Base-by-base conservation (phyloP, 345 rosid species). In the Brassica carinata region DNA sequence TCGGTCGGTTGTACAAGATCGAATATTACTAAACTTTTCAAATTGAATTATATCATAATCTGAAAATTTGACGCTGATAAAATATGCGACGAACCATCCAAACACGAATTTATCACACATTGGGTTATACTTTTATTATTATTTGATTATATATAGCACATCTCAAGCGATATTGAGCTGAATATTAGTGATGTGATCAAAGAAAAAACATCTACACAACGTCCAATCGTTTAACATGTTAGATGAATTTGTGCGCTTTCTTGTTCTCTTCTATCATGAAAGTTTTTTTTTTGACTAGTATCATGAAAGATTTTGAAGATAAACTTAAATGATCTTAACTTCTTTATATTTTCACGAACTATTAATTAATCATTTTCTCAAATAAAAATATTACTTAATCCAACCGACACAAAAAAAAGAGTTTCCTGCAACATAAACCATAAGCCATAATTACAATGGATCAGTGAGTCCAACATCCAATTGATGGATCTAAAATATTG, bases 1-100 rank as follows among this genome's bases (percentile, higher is more conserved):
- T 69, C 34, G 66, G 13, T 62, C 40, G 5, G 17, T 71, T 33
- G 19, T 63, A 31, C 27, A 48, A n/a, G 9, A 33, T 71, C 43
- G 11, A 63, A 51, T 43, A 45, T 59, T 62, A 18, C 19, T 27
- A 72, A 40, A 4, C 14, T 38, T 67, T 29, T 15, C 15, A 38
- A n/a, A 31, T 64, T 64, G 43, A n/a, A 36, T 9, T 23, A 5
- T 30, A 51, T 0, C 31, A 61, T 14, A 6, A 10, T 17, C 13
- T 45, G 31, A 7, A 62, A n/a, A 13, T 53, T 3, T 53, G 67
- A 53, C 66, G 59, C 23, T 77, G 71, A 70, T 26, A 43, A 7
- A 62, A 30, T 70, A 77, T 64, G 58, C 18, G 58, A 72, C 36
- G 73, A 72, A 72, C 51, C 68, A 55, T 57, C 51, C 68, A 57